Evolutionary conservation across 805 yeast species (phyloP).

Genomic region (Yarrowia sp.): DNA sequence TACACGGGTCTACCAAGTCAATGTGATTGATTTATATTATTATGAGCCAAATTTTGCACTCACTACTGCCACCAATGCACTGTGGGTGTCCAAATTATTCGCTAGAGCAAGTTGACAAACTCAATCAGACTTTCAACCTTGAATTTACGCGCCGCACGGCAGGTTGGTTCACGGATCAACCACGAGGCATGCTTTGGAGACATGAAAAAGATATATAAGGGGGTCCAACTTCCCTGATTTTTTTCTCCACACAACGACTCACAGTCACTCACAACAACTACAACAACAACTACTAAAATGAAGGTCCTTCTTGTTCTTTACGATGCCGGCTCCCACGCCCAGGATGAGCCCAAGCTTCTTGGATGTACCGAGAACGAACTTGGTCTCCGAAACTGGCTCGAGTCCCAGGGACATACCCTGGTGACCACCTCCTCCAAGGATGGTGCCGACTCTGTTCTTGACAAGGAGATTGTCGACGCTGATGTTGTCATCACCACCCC

Average conservation of each 20-base stretch:
- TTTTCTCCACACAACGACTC: background rate
- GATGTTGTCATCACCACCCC: conserved; percentile 1
- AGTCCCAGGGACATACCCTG: background rate
- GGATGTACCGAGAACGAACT: background rate
- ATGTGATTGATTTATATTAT: too few relatives aligned
- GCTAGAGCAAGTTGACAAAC: background rate
- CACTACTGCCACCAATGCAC: background rate
- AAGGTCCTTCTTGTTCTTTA: background rate
- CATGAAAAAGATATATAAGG: background rate
- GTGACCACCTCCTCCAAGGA: background rate
- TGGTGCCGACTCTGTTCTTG: background rate
- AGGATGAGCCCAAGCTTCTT: background rate
- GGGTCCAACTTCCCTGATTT: background rate
- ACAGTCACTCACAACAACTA: background rate
- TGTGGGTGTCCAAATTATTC: background rate
- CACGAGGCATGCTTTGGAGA: background rate
- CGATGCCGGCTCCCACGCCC: background rate
- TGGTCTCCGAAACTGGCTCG: background rate
- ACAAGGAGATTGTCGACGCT: background rate
- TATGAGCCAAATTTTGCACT: too few relatives aligned
- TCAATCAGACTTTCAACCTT: background rate
- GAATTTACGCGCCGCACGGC: background rate
- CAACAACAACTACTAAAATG: background rate
- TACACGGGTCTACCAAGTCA: too few relatives aligned
- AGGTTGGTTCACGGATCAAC: background rate